Base-by-base conservation (phyloP, 306 rosid species). In the Glycine latifolia region DNA sequence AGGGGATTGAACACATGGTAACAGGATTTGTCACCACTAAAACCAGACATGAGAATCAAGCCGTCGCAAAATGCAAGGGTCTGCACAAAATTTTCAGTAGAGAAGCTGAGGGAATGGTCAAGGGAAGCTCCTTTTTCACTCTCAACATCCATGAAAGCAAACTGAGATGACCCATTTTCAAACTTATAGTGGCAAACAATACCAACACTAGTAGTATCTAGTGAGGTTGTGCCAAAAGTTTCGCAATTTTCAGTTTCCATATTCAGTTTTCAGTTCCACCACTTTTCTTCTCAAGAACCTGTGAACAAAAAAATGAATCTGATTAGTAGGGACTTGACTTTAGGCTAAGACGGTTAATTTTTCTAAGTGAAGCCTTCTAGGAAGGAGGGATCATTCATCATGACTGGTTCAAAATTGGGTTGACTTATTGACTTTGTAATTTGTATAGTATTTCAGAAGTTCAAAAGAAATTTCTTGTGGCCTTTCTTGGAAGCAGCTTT, bases 131-230 rank as follows among this genome's bases (percentile, higher is more conserved):
- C 66, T 4, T 9, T 37, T 55, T 17, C 84, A 74, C 67, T 9
- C 10, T 39, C 26, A 60, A 31, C 67, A 74, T 69, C 82, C 20
- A 82, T 47, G 73, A 75, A 69, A 10, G 63, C 31, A 79, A 86
- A 69, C 80, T 86, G 89, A 63, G 89, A 83, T 70, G 89, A 62
- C 8, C 86, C 86, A 75, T 86, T 76, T 70, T 86, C 82, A 55
- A 86, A 83, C 56, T 56, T 82, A 43, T 86, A 86, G 62, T 86
- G 89, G 69, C 86, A 47, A 79, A 47, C n/a, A 75, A 86, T 76
- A 37, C 73, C 79, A 10, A 72, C 6, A 39, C 52, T 10, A 47
- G 72, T 63, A 67, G 17, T 78, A 8, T 46, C 83, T 31, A 17
- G 72, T 63, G 72, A 85, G 63, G 20, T 76, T 48, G 71, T 53